Evolutionary conservation across 2,329 filamentous ascomycete species (phyloP).

Genomic region (Paramyrothecium sp.): DNA sequence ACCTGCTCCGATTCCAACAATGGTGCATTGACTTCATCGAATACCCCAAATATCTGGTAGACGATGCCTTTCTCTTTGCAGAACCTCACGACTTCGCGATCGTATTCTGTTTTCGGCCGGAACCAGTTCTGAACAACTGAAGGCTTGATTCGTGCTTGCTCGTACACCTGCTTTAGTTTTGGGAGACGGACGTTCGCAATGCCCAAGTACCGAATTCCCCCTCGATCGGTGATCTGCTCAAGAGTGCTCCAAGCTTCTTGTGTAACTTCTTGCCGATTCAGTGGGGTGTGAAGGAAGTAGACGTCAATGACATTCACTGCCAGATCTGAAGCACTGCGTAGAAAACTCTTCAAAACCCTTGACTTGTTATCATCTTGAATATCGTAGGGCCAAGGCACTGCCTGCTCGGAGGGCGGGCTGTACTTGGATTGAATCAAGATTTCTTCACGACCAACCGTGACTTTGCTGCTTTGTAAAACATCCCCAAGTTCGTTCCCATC

Average conservation of each 20-base stretch:
- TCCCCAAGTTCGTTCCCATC: no score
- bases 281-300: neutral
- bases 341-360: neutral
- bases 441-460: neutral
- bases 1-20: neutral
- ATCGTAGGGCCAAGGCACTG: neutral
- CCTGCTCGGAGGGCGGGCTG: neutral
- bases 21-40: neutral
- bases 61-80: neutral
- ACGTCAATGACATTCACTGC: neutral
- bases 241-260: neutral
- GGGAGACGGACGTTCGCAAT: neutral
- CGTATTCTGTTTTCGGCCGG: neutral
- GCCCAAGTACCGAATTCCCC: neutral
- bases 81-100: slow-evolving; percentile 1
- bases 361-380: neutral
- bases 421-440: neutral
- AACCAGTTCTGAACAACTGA: neutral
- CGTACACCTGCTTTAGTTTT: neutral
- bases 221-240: neutral
- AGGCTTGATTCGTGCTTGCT: neutral
- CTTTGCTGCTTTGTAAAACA: no score
- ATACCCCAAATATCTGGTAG: neutral
- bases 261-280: neutral
- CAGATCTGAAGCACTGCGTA: neutral